phyloP scores from a whole-genome alignment of 2,329 filamentous ascomycete species.

The Hortaea werneckii region DNA sequence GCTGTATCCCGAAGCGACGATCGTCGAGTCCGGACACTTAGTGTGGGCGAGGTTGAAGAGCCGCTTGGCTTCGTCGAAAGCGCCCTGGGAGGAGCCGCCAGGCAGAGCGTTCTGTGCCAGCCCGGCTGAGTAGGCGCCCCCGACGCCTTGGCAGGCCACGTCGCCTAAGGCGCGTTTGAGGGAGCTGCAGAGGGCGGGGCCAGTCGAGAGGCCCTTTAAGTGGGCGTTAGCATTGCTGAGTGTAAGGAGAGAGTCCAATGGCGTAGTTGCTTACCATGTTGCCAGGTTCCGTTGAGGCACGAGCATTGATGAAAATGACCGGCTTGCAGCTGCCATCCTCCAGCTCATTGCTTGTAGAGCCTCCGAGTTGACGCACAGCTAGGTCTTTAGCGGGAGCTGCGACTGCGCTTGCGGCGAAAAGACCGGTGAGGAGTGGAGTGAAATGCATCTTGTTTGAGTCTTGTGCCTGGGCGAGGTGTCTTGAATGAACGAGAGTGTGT shows the following conservation, averaged over 20 bases:
- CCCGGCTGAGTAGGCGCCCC: constrained; percentile 13
- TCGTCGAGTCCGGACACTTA: constrained; percentile 18
- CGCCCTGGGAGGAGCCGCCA: constrained; percentile 5
- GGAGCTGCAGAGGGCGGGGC: constrained; percentile 16
- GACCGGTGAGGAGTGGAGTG: not conserved
- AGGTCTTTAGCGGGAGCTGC: not conserved
- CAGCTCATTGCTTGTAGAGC: constrained; percentile 9
- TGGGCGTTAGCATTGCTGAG: not conserved
- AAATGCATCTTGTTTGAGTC: not conserved
- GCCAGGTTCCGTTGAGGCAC: constrained; percentile 44
- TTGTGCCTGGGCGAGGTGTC: too few relatives aligned
- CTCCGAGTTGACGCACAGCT: not conserved
- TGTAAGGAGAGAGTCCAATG: not conserved
- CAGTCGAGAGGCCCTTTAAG: constrained; percentile 13
- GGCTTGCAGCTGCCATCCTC: constrained; percentile 29
- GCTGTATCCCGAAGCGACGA: constrained; percentile 23
- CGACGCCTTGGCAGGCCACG: constrained; percentile 21
- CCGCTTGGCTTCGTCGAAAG: constrained; percentile 12
- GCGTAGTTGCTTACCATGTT: constrained; percentile 34
- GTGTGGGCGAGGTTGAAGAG: constrained; percentile 16
- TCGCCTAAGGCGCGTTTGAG: constrained; percentile 12
- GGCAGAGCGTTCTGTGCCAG: constrained; percentile 13
- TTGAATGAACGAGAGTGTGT: too few relatives aligned
- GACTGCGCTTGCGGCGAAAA: not conserved
- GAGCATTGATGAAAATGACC: constrained; percentile 48